Percentiles rank a stretch among this genome's conserved stretches.
These are phyloP conservation scores for Fusarium musae DNA, from an alignment of 2,329 filamentous ascomycete genomes.

Conservation along the genomic window DNA sequence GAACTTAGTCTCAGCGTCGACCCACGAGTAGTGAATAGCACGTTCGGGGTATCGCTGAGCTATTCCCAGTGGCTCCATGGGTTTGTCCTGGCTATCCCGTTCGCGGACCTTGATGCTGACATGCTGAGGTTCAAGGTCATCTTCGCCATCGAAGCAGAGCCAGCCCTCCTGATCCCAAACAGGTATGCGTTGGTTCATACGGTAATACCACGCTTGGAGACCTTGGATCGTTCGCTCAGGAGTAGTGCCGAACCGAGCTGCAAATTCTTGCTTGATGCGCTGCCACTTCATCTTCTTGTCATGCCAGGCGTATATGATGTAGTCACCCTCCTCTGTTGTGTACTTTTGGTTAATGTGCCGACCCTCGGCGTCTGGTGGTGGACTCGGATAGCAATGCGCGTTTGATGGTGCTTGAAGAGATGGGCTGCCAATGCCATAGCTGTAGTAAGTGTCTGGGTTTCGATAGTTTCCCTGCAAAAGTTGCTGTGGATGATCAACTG, in stretches of 20 bases:
- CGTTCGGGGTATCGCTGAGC: conserved; percentile 60
- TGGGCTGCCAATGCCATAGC: conserved; percentile 38
- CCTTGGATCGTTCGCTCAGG: conserved; percentile 54
- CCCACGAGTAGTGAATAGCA: conserved; percentile 59
- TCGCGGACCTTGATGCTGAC: conserved; percentile 55
- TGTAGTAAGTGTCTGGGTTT: conserved; percentile 36
- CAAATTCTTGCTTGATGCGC: conserved; percentile 54
- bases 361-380: conserved; percentile 51
- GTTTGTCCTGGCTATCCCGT: conserved; percentile 51
- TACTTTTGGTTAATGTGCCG: conserved; percentile 58
- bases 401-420: conserved; percentile 36
- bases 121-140: conserved; percentile 52
- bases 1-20: conserved; percentile 52
- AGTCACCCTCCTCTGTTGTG: conserved; percentile 56
- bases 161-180: conserved; percentile 54
- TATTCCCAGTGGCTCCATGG: conserved; percentile 51
- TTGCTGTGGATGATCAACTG: conserved; percentile 32
- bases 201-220: conserved; percentile 57
- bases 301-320: conserved; percentile 57
- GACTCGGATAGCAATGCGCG: conserved; percentile 49
- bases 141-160: conserved; percentile 54
- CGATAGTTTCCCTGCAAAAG: conserved; percentile 33
- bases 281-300: conserved; percentile 58
- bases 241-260: conserved; percentile 51
- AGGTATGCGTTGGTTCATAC: conserved; percentile 56